Percentiles rank a stretch among this genome's conserved stretches.
Evolutionary conservation across 805 yeast species (phyloP).

Genomic region (Teunomyces funiuensis): DNA sequence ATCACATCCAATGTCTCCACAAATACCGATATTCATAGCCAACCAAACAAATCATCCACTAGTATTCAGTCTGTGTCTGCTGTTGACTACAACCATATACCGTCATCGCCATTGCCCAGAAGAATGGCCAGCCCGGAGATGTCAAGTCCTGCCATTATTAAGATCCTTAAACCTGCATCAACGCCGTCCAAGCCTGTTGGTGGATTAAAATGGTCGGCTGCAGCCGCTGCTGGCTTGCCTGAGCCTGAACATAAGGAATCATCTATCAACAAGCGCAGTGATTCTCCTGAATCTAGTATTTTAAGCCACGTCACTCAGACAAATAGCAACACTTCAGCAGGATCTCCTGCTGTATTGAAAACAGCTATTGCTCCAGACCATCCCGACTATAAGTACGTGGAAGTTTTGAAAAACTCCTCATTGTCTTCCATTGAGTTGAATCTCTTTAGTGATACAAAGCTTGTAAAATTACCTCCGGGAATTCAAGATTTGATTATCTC

Average conservation of each 20-base stretch:
- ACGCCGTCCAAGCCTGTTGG: conserved; percentile 55
- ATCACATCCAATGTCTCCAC: neutral
- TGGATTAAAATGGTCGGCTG: conserved; percentile 56
- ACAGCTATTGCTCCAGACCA: conserved; percentile 4
- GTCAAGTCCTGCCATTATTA: conserved; percentile 40
- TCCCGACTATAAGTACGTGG: conserved; percentile 15
- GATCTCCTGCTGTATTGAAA: neutral
- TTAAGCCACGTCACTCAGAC: neutral
- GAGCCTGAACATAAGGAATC: conserved; percentile 7
- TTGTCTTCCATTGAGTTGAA: conserved; percentile 31
- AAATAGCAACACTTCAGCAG: neutral
- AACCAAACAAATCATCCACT: neutral
- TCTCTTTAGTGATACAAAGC: conserved; percentile 34
- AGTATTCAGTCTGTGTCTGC: neutral
- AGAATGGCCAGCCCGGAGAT: conserved; percentile 24
- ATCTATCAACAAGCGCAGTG: conserved; percentile 2
- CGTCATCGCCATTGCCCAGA: conserved; percentile 11
- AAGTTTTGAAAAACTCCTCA: conserved; percentile 31
- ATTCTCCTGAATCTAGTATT: conserved; percentile 1
- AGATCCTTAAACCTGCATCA: conserved; percentile 53
- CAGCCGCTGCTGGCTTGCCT: conserved; percentile 45
- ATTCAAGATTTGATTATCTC: conserved; percentile 43
- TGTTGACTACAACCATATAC: neutral
- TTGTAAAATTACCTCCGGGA: conserved; percentile 41
- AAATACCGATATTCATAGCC: neutral